phyloP scores from a whole-genome alignment of 1,284 basidiomycete genomes.

The Tausonia pullulans region DNA sequence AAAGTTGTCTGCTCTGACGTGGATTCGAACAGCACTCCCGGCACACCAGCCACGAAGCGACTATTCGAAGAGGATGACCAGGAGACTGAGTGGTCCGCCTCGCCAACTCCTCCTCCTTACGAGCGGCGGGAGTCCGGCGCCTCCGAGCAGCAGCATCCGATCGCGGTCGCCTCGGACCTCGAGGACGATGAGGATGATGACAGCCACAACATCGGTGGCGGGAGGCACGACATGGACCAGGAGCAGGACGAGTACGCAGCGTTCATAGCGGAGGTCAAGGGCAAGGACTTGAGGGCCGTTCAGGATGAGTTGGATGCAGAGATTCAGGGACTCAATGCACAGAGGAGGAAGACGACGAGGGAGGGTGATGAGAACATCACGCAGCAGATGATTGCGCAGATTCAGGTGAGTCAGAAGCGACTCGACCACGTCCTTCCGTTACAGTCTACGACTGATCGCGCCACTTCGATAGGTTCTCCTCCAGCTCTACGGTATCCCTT shows the following conservation, averaged over 20 bases:
- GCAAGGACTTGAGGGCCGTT: slow-evolving; percentile 65
- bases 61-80: slow-evolving; percentile 19
- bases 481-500: slow-evolving; percentile 90
- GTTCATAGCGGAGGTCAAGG: slow-evolving; percentile 82
- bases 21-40: not conserved
- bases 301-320: slow-evolving; percentile 85
- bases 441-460: slow-evolving; percentile 5
- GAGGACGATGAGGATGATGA: slow-evolving; percentile 17
- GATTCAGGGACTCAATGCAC: slow-evolving; percentile 66
- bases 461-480: slow-evolving; percentile 53
- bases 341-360: slow-evolving; percentile 76
- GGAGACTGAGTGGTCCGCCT: slow-evolving; percentile 24
- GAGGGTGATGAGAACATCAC: slow-evolving; percentile 85
- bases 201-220: not conserved
- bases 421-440: slow-evolving; percentile 5
- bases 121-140: no score
- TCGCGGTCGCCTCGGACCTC: not conserved
- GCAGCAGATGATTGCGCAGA: slow-evolving; percentile 87
- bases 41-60: not conserved
- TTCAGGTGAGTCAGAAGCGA: slow-evolving; percentile 55
- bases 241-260: slow-evolving; percentile 86
- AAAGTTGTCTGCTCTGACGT: not conserved
- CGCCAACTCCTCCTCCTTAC: not conserved
- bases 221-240: slow-evolving; percentile 55
- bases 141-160: not conserved